These are phyloP conservation scores for Solioccasus polychromus DNA, from an alignment of 768 basidiomycete species.

Conservation along the genomic window DNA sequence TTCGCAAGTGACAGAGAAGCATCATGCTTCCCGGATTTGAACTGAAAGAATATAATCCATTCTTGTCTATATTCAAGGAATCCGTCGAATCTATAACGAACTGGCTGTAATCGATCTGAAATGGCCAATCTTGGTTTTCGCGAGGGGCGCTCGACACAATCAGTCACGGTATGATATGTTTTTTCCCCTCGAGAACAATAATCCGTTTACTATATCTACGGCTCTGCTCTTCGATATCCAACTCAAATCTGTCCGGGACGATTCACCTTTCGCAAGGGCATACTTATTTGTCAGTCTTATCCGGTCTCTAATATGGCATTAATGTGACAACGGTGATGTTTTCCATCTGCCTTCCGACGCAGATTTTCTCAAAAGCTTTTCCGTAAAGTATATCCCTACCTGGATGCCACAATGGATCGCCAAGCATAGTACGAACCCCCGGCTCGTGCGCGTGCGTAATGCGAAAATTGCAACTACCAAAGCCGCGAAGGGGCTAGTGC, in stretches of 20 bases:
- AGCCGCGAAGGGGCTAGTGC: conserved; percentile 4
- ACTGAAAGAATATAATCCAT: conserved; percentile 46
- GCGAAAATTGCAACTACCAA: not conserved
- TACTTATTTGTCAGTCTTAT: not conserved
- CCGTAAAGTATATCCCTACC: conserved; percentile 4
- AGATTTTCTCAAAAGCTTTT: conserved; percentile 6
- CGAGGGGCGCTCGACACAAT: conserved; percentile 48
- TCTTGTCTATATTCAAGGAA: conserved; percentile 47
- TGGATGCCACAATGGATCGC: not conserved
- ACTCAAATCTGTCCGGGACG: not conserved
- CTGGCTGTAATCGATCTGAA: conserved; percentile 16
- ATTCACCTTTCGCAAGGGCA: not conserved
- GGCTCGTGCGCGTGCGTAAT: conserved; percentile 3
- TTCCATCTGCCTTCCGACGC: conserved; percentile 7
- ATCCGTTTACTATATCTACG: no score
- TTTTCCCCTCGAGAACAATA: no score
- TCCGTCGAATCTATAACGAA: conserved; percentile 20
- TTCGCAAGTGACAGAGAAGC: conserved; percentile 50
- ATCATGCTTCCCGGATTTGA: conserved; percentile 57
- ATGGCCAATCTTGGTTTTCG: conserved; percentile 25
- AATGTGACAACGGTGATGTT: conserved; percentile 1
- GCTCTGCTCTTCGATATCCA: conserved; percentile 47
- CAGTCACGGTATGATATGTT: conserved; percentile 42
- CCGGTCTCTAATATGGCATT: not conserved
- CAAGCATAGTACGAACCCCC: not conserved